Percentiles rank a stretch among this genome's conserved stretches.
Evolutionary conservation across 805 yeast genomes (phyloP).

Genomic region (Teunomyces kruisii): DNA sequence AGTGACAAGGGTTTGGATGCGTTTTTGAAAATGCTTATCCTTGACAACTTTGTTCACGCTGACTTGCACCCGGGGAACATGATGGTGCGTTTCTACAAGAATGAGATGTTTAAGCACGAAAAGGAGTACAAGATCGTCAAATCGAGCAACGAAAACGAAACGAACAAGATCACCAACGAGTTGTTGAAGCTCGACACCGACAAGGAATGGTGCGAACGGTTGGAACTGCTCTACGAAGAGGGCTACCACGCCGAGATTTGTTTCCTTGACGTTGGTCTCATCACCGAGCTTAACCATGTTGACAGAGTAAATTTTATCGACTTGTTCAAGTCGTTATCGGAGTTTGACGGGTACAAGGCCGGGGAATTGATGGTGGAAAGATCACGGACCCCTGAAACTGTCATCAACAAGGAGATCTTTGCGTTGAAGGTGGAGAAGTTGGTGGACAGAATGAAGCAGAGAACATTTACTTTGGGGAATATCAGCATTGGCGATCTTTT

Average conservation of each 20-base stretch:
- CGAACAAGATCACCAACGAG: conserved; percentile 45
- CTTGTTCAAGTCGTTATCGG: conserved; percentile 81
- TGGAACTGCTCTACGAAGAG: conserved; percentile 47
- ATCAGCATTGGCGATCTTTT: conserved; percentile 89
- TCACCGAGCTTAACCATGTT: conserved; percentile 77
- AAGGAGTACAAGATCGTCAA: conserved; percentile 44
- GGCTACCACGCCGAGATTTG: conserved; percentile 85
- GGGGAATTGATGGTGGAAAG: conserved; percentile 96
- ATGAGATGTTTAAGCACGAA: conserved; percentile 41
- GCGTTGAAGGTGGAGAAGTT: conserved; percentile 83
- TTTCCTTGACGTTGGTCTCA: conserved; percentile 89
- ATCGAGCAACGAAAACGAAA: conserved; percentile 44
- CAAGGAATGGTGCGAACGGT: conserved; percentile 45
- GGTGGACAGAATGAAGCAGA: conserved; percentile 74
- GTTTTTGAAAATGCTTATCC: conserved; percentile 85
- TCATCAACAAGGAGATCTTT: conserved; percentile 77
- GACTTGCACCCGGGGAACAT: conserved; percentile 98
- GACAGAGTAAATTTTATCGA: conserved; percentile 88
- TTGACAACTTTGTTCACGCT: conserved; percentile 94
- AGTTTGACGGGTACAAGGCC: conserved; percentile 90
- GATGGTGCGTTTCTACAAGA: conserved; percentile 66
- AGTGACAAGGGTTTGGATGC: conserved; percentile 88
- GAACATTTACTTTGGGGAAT: conserved; percentile 91
- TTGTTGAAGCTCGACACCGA: conserved; percentile 36
- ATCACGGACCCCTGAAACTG: conserved; percentile 93